Evolutionary conservation across 331 rosid species (phyloP).

Genomic region (Quercus lobata): DNA sequence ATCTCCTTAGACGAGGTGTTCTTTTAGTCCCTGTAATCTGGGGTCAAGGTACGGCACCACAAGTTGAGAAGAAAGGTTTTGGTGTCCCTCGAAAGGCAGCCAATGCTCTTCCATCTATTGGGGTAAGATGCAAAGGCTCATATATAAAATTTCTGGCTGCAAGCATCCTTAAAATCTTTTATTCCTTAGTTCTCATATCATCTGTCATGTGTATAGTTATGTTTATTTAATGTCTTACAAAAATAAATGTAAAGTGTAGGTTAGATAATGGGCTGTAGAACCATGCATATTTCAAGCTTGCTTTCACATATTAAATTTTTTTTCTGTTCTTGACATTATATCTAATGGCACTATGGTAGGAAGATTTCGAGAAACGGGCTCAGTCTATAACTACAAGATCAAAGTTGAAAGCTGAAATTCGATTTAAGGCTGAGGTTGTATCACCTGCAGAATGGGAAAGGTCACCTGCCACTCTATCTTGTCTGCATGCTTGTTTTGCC

Average conservation of each 20-base stretch:
- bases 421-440: conserved; percentile 81
- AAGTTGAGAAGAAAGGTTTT: conserved; percentile 85
- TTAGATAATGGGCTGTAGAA: not conserved
- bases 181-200: not conserved
- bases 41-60: conserved; percentile 67
- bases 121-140: conserved; percentile 48
- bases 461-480: conserved; percentile 37
- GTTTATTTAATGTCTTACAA: not conserved
- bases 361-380: conserved; percentile 88
- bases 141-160: not conserved
- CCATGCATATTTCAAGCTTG: conserved; percentile 16
- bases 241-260: not conserved
- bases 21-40: conserved; percentile 77
- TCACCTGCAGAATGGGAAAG: conserved; percentile 96
- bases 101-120: conserved; percentile 87
- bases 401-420: conserved; percentile 89
- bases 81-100: conserved; percentile 57
- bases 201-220: not conserved
- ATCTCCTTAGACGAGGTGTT: conserved; percentile 80
- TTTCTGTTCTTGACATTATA: conserved; percentile 18
- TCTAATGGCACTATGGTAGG: conserved; percentile 51
- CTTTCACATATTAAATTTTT: not conserved
- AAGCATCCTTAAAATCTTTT: not conserved
- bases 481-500: not conserved
- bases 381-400: conserved; percentile 79